Conservation (phyloP, 2,329 filamentous ascomycete species). For the Onygenales sp. region DNA sequence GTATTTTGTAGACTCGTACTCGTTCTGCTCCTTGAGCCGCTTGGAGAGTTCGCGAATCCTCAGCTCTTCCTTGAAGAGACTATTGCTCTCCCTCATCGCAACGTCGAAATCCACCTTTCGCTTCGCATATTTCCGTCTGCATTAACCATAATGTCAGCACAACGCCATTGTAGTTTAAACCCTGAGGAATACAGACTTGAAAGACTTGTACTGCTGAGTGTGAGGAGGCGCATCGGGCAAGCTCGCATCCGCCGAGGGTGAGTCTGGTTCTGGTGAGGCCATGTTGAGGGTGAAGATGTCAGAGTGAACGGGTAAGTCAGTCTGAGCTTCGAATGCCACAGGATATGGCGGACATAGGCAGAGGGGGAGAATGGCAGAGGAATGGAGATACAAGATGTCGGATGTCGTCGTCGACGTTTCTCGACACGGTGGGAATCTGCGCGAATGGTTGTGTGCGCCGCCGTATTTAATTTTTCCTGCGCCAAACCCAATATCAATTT, state of each 20-base stretch:
- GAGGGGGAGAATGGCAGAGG: too few species aligned
- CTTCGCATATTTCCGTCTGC: slow-evolving; percentile 76
- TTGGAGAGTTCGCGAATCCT: slow-evolving; percentile 71
- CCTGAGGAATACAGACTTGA: slow-evolving; percentile 42
- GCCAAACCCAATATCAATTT: too few species aligned
- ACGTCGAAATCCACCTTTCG: slow-evolving; percentile 74
- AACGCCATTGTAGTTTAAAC: not conserved
- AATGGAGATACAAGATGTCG: too few species aligned
- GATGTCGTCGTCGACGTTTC: too few species aligned
- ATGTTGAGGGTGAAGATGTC: slow-evolving; percentile 14
- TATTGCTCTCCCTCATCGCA: slow-evolving; percentile 61
- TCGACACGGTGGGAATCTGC: too few species aligned
- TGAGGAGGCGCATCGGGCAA: slow-evolving; percentile 22
- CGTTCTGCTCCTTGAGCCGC: slow-evolving; percentile 80
- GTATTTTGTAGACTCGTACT: slow-evolving; percentile 48
- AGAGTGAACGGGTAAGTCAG: too few species aligned
- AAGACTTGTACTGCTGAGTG: slow-evolving; percentile 53
- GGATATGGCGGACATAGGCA: too few species aligned
- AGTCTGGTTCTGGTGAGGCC: slow-evolving; percentile 23
- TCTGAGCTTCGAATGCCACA: too few species aligned
- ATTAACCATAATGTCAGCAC: not conserved
- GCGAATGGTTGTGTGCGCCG: too few species aligned
- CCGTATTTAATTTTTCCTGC: too few species aligned
- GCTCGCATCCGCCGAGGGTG: slow-evolving; percentile 20
- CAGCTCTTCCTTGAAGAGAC: slow-evolving; percentile 66